A percentile compares a stretch with the other conserved stretches of the same genome.
Conservation (phyloP, 2,329 filamentous ascomycete species). For the Fusarium sp. region DNA sequence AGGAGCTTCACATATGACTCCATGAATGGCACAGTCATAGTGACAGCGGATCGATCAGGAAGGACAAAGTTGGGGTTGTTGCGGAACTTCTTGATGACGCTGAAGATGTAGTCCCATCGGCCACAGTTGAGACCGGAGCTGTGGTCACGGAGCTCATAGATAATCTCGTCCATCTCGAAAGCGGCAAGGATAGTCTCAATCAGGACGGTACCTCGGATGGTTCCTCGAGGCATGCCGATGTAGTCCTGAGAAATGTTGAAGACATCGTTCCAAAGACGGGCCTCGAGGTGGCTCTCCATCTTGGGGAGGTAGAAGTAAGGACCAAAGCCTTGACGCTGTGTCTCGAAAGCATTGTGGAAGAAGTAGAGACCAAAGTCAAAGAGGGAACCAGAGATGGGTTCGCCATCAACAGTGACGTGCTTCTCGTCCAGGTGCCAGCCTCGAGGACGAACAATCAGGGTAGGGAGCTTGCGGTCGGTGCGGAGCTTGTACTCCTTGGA, state of each 20-base stretch:
- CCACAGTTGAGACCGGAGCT: conserved; percentile 97
- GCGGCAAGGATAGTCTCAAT: conserved; percentile 98
- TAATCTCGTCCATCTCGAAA: conserved; percentile 99
- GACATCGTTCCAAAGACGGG: conserved; percentile 96
- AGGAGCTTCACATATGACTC: conserved; percentile 93
- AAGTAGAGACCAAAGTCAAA: conserved; percentile 99
- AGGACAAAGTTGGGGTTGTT: conserved; percentile 93
- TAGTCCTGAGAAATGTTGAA: conserved; percentile 97
- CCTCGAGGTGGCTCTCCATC: conserved; percentile 98
- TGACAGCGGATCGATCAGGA: conserved; percentile 89
- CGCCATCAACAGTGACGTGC: conserved; percentile 94
- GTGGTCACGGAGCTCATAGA: conserved; percentile 98
- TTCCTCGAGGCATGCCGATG: conserved; percentile 88
- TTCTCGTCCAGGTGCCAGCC: conserved; percentile 99
- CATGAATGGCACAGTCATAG: conserved; percentile 99
- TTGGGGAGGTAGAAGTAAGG: conserved; percentile 99
- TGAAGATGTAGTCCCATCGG: conserved; percentile 99
- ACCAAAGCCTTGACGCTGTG: conserved; percentile 83
- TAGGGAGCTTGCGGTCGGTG: conserved; percentile 85
- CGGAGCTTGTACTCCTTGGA: conserved; percentile 97
- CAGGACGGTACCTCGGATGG: conserved; percentile 92
- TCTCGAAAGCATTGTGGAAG: conserved; percentile 95
- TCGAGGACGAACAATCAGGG: conserved; percentile 91
- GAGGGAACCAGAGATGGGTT: conserved; percentile 89
- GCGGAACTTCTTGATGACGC: conserved; percentile 99